Conservation (phyloP, 805 yeast genomes). For the Clavispora carvajalis region DNA sequence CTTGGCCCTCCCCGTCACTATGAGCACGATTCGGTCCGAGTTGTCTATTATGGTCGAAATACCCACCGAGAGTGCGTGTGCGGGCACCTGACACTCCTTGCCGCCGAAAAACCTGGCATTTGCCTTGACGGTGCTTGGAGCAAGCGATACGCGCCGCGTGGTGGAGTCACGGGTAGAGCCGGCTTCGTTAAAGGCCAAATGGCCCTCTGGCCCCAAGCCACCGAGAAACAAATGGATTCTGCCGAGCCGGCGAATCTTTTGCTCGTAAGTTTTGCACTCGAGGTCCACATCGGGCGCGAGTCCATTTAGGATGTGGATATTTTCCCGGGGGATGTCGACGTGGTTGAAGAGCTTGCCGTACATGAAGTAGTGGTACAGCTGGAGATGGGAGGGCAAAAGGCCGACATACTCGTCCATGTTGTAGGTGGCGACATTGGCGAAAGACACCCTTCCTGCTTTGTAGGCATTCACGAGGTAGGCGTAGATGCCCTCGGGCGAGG, state of each 20-base stretch:
- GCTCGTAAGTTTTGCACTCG: slow-evolving; percentile 48
- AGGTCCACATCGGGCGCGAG: slow-evolving; percentile 37
- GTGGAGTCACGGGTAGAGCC: slow-evolving; percentile 43
- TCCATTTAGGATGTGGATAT: slow-evolving; percentile 54
- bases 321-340: slow-evolving; percentile 46
- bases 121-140: slow-evolving; percentile 46
- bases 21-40: slow-evolving; percentile 46
- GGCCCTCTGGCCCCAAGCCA: slow-evolving; percentile 59
- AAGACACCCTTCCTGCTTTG: slow-evolving; percentile 37
- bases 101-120: slow-evolving; percentile 49
- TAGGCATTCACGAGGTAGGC: slow-evolving; percentile 40
- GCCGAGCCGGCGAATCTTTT: slow-evolving; percentile 42
- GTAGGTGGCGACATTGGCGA: slow-evolving; percentile 51
- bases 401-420: slow-evolving; percentile 61
- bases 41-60: slow-evolving; percentile 53
- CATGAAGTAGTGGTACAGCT: slow-evolving; percentile 58
- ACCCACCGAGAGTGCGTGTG: slow-evolving; percentile 49
- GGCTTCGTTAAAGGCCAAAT: slow-evolving; percentile 55
- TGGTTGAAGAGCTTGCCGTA: slow-evolving; percentile 50
- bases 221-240: slow-evolving; percentile 51
- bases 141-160: slow-evolving; percentile 46
- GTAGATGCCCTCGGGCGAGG: slow-evolving; percentile 55
- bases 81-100: slow-evolving; percentile 45
- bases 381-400: slow-evolving; percentile 40
- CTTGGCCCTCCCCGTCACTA: slow-evolving; percentile 48